Percentiles rank a stretch among this genome's conserved stretches.
phyloP scores from a whole-genome alignment of 441 rosid genomes.

The Brassica hybrid region DNA sequence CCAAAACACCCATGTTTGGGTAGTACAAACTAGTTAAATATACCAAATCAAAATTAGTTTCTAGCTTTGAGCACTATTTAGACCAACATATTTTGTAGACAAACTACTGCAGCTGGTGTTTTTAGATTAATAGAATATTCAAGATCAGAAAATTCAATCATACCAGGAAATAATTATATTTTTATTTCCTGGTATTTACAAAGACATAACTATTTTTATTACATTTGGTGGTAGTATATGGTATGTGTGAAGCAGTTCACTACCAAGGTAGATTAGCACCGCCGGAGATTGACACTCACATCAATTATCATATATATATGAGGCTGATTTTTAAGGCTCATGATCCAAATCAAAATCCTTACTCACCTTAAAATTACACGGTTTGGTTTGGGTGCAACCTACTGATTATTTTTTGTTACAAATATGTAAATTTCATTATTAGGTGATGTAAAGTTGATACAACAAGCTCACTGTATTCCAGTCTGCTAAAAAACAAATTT shows the following conservation, averaged over 20 bases:
- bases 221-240: neutral
- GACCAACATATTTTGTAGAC: neutral
- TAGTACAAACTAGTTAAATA: neutral
- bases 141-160: neutral
- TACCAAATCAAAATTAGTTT: neutral
- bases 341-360: neutral
- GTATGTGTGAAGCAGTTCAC: neutral
- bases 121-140: neutral
- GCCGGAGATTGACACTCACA: neutral
- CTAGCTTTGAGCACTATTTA: neutral
- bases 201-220: neutral
- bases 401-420: too few species aligned
- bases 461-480: neutral
- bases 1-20: neutral
- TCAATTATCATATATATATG: neutral
- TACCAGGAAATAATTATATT: neutral
- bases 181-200: neutral
- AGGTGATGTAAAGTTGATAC: neutral
- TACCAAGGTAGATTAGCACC: neutral
- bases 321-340: neutral
- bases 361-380: neutral
- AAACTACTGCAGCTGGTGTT: neutral
- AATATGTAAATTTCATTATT: too few species aligned
- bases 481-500: neutral
- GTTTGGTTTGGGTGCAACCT: neutral